Base-by-base conservation (phyloP, 495 filamentous ascomycete genomes). In the Aspergillus panamensis region DNA sequence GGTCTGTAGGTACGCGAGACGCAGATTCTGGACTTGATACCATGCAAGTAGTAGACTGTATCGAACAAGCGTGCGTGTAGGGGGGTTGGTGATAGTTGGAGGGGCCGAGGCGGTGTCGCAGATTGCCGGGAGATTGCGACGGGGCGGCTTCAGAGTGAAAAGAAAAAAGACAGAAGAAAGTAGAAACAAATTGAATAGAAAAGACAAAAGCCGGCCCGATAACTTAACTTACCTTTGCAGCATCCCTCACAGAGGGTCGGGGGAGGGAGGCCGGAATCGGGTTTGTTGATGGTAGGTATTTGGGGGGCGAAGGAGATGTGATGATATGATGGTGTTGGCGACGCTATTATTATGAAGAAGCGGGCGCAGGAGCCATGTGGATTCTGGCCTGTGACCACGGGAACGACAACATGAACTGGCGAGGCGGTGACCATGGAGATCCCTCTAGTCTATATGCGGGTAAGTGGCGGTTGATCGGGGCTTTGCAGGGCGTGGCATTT, bases 71-170 rank as follows among this genome's bases (percentile, higher is more conserved):
- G 63, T 67, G 65, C 56, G 67, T 65, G 43, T 58, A 57, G 56
- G 20, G 37, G 16, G 56, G 50, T 25, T 42, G 57, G 51, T 59
- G 59, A 50, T 40, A 57, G 58, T 58, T 57, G 61, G 70, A 74
- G 70, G 67, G 65, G 60, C 67, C 70, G 73, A 72, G 71, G 73
- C 71, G 71, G 73, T 76, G 71, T 73, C 71, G 70, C 66, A 73
- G 68, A 57, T 60, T 61, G 52, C 60, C 59, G 63, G 58, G 44
- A 55, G 55, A 50, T 63, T 63, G 66, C 62, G 61, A 62, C 51
- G 55, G 52, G 30, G 53, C 49, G 45, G 42, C 29, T 21, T 37
- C 55, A 50, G 65, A 56, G 65, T 51, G 65, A 51, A 59, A 60
- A 42, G 43, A 40, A 29, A 40, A 49, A 47, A 20, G 33, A 43